Evolutionary conservation across 192 early-diverging fungal species (phyloP).

Genomic region (Cetraspora pellucida): DNA sequence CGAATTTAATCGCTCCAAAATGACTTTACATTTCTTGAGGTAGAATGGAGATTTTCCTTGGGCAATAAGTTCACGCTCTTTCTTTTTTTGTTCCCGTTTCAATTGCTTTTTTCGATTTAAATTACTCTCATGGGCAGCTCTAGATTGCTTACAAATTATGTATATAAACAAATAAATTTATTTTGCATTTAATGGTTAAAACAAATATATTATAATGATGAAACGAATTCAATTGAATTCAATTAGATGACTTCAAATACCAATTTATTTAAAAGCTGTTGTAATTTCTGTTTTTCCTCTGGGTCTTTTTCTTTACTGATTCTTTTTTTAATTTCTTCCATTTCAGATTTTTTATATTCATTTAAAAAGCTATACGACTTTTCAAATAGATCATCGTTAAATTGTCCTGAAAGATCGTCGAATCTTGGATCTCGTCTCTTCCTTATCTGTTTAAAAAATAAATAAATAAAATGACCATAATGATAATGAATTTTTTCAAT

Average conservation of each 20-base stretch:
- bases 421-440: conserved; percentile 93
- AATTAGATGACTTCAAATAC: conserved; percentile 43
- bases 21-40: conserved; percentile 79
- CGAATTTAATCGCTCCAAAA: conserved; percentile 27
- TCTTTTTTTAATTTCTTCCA: conserved; percentile 64
- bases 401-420: conserved; percentile 82
- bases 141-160: conserved; percentile 41
- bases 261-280: conserved; percentile 65
- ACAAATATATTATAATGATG: neutral
- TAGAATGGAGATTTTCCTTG: conserved; percentile 95
- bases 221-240: no score
- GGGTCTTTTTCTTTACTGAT: conserved; percentile 70
- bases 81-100: conserved; percentile 77
- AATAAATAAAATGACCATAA: neutral
- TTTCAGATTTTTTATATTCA: conserved; percentile 76
- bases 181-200: neutral
- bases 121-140: conserved; percentile 51
- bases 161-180: neutral
- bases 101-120: conserved; percentile 61
- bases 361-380: conserved; percentile 90
- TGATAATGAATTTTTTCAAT: neutral
- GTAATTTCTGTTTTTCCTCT: conserved; percentile 60
- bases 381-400: conserved; percentile 91
- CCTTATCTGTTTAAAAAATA: conserved; percentile 35
- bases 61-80: conserved; percentile 75